Evolutionary conservation across 176 grass and related monocot genomes (phyloP).

Genomic region (Avena eriantha): DNA sequence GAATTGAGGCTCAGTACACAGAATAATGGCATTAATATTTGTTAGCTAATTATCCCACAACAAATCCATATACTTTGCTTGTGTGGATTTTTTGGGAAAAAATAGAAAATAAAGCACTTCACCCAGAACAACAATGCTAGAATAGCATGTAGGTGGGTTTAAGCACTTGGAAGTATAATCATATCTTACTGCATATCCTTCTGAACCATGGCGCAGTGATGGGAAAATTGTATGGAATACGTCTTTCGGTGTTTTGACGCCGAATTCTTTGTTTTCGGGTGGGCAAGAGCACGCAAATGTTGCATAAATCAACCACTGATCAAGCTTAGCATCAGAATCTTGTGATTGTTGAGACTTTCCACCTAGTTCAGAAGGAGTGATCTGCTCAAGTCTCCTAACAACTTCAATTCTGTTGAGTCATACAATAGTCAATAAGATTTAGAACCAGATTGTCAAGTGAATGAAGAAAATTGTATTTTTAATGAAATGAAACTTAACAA

Average conservation of each 20-base stretch:
- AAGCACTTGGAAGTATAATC: conserved; percentile 45
- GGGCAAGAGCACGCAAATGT: conserved; percentile 96
- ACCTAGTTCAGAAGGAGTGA: conserved; percentile 88
- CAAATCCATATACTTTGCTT: background rate
- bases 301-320: conserved; percentile 97
- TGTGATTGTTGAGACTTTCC: conserved; percentile 87
- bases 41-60: conserved; percentile 12
- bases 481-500: conserved; percentile 13
- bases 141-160: conserved; percentile 5
- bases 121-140: conserved; percentile 14
- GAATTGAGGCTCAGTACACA: conserved; percentile 13
- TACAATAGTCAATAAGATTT: conserved; percentile 33
- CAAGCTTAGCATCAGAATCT: conserved; percentile 87
- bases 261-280: conserved; percentile 67
- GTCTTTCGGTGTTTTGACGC: conserved; percentile 71
- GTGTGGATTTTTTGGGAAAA: background rate
- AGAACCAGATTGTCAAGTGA: conserved; percentile 16
- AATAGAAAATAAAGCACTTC: background rate
- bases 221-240: conserved; percentile 96
- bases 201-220: conserved; percentile 88
- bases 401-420: conserved; percentile 74
- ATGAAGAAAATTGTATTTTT: conserved; percentile 13
- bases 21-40: conserved; percentile 18
- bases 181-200: conserved; percentile 88
- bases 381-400: conserved; percentile 81